These are phyloP conservation scores for Botrytis elliptica DNA, from an alignment of 2,329 filamentous ascomycete genomes.

Conservation along the genomic window DNA sequence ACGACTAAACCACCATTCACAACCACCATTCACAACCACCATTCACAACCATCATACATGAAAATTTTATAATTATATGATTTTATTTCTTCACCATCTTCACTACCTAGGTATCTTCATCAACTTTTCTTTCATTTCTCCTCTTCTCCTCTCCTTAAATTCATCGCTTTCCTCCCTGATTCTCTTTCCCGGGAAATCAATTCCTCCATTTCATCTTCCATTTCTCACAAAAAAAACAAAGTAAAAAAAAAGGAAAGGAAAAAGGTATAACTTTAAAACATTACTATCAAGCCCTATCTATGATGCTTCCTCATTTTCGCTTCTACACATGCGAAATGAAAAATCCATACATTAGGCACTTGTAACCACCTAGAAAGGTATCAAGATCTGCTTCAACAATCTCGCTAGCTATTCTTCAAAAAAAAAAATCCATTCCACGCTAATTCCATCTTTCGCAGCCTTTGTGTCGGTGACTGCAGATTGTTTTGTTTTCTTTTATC, in stretches of 20 bases:
- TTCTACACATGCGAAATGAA: background rate
- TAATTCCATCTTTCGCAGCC: conserved; percentile 14
- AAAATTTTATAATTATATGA: background rate
- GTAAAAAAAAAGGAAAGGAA: background rate
- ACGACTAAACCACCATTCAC: background rate
- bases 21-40: background rate
- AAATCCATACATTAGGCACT: conserved; percentile 6
- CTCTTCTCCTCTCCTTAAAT: background rate
- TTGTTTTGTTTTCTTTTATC: conserved; percentile 15
- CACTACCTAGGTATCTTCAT: background rate
- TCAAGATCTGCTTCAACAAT: background rate
- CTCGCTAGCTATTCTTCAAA: background rate
- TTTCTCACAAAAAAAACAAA: background rate
- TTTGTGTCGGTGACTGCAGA: conserved; percentile 19
- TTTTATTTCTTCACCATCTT: background rate
- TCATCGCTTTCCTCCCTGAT: background rate
- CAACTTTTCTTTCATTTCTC: background rate
- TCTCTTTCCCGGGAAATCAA: background rate
- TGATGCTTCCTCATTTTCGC: background rate
- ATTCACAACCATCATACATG: background rate
- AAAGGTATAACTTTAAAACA: conserved; percentile 1
- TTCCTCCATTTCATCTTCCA: background rate
- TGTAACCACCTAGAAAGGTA: background rate
- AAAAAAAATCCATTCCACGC: background rate
- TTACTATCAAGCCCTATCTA: background rate